These are phyloP conservation scores for Phaffomyces antillensis DNA, from an alignment of 805 yeast genomes.

Conservation along the genomic window DNA sequence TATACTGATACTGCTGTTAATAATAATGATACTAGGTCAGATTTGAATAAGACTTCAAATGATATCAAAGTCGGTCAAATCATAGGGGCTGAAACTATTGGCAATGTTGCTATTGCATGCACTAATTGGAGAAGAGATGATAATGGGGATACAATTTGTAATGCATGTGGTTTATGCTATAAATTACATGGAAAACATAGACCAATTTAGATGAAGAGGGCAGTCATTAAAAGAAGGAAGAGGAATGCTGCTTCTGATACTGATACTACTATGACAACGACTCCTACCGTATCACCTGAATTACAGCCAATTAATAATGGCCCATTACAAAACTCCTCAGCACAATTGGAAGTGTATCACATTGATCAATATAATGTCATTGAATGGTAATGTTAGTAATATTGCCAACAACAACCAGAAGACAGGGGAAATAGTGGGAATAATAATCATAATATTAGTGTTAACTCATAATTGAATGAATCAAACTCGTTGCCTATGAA, in stretches of 20 bases:
- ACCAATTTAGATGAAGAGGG: constrained; percentile 67
- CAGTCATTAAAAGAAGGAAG: constrained; percentile 68
- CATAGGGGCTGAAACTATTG: constrained; percentile 25
- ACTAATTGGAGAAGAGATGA: constrained; percentile 84
- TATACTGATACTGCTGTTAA: not conserved
- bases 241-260: constrained; percentile 26
- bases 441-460: constrained; percentile 11
- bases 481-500: too few species aligned
- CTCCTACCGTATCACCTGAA: constrained; percentile 4
- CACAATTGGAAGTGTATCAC: not conserved
- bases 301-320: not conserved
- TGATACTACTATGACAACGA: not conserved
- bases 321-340: not conserved
- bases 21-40: not conserved
- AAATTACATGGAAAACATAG: constrained; percentile 70
- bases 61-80: constrained; percentile 10
- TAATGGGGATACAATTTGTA: constrained; percentile 76
- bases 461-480: not conserved
- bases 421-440: too few species aligned
- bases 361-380: not conserved
- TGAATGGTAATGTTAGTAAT: too few species aligned
- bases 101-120: constrained; percentile 63
- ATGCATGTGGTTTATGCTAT: constrained; percentile 80
- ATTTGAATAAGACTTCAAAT: not conserved
- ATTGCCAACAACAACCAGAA: too few species aligned